Conservation (phyloP, 2,329 filamentous ascomycete genomes). For the Trichoderma gracile region DNA sequence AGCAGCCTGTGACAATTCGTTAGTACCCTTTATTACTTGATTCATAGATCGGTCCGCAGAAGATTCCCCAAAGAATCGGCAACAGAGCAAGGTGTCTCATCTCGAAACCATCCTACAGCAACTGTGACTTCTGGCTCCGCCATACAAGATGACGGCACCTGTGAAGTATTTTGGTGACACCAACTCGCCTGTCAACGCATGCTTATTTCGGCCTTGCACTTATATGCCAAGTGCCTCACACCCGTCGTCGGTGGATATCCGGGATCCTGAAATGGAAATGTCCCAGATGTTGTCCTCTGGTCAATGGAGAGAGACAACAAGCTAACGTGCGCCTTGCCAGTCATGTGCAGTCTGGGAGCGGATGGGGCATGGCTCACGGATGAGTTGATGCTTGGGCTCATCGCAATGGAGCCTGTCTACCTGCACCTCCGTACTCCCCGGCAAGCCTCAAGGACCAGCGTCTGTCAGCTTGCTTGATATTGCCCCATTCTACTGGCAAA, state of each 20-base stretch:
- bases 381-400: background rate
- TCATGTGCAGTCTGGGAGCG: background rate
- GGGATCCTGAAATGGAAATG: conserved; percentile 10
- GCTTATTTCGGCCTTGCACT: background rate
- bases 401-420: background rate
- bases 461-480: conserved; percentile 12
- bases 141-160: background rate
- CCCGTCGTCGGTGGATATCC: background rate
- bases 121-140: background rate
- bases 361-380: background rate
- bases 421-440: background rate
- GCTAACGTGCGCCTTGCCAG: background rate
- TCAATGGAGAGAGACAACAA: conserved; percentile 8
- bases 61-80: conserved; percentile 3
- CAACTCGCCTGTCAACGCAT: conserved; percentile 22
- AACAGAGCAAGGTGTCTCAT: conserved; percentile 11
- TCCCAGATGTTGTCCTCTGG: conserved; percentile 17
- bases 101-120: conserved; percentile 6
- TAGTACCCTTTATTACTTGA: background rate
- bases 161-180: background rate
- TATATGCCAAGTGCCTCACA: background rate
- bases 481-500: background rate
- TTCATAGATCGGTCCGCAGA: conserved; percentile 3
- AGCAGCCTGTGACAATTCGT: background rate
- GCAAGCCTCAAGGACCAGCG: background rate